These are phyloP conservation scores for Cadophora sp. DNA, from an alignment of 2,329 filamentous ascomycete genomes.

Conservation along the genomic window DNA sequence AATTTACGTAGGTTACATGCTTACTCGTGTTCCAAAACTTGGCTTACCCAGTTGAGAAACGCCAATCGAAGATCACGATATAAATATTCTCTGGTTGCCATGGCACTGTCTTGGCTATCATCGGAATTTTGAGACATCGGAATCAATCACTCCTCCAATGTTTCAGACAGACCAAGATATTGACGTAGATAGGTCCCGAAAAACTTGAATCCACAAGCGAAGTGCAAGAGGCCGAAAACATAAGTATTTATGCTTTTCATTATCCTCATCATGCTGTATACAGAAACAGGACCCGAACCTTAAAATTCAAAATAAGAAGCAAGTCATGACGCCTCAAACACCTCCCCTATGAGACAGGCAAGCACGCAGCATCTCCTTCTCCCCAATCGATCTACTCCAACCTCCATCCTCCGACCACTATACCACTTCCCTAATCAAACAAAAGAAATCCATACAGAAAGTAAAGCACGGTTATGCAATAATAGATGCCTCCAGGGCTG, in stretches of 20 bases:
- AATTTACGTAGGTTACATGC: not conserved
- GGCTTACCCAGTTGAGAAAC: not conserved
- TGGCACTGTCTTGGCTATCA: not conserved
- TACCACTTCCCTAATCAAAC: conserved; percentile 19
- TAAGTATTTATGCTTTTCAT: conserved; percentile 28
- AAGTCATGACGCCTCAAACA: conserved; percentile 28
- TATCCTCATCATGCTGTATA: conserved; percentile 27
- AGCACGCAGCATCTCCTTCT: conserved; percentile 8
- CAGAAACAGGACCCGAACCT: conserved; percentile 24
- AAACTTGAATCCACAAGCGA: not conserved
- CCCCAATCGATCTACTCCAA: conserved; percentile 12
- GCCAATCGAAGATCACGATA: not conserved
- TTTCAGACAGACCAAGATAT: not conserved
- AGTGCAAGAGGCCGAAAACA: not conserved
- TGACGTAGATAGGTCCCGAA: not conserved
- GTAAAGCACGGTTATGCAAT: conserved; percentile 21
- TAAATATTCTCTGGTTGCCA: not conserved
- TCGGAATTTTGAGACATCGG: not conserved
- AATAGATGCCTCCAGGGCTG: conserved; percentile 35
- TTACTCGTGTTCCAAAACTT: not conserved
- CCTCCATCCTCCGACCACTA: not conserved
- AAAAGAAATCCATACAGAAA: conserved; percentile 18
- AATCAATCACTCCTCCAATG: not conserved
- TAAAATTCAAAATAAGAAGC: conserved; percentile 20
- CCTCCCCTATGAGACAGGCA: conserved; percentile 24